Percentiles rank a stretch among this genome's conserved stretches.
These are phyloP conservation scores for Neurospora africana DNA, from an alignment of 495 filamentous ascomycete species.

Conservation along the genomic window DNA sequence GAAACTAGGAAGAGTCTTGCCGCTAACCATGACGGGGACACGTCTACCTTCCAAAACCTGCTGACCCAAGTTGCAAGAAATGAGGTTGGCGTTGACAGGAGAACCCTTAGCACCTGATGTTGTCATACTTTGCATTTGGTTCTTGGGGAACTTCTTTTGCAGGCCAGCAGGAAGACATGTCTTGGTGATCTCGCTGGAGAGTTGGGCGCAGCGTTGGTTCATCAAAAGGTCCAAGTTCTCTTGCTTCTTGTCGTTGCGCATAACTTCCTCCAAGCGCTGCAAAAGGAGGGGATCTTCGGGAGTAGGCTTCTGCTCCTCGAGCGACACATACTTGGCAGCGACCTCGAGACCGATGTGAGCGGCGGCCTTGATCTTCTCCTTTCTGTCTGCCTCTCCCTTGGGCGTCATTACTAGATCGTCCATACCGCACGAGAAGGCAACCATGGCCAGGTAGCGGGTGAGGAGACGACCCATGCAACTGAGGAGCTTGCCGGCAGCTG, in stretches of 20 bases:
- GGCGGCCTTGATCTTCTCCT: slow-evolving; percentile 57
- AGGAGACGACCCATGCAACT: slow-evolving; percentile 82
- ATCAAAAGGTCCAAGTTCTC: slow-evolving; percentile 75
- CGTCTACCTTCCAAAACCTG: slow-evolving; percentile 91
- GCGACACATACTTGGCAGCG: slow-evolving; percentile 83
- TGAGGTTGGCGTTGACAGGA: slow-evolving; percentile 88
- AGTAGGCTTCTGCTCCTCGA: slow-evolving; percentile 49
- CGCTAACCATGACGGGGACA: slow-evolving; percentile 95
- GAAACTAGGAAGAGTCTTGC: slow-evolving; percentile 93
- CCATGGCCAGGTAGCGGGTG: slow-evolving; percentile 83
- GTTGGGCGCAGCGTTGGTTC: slow-evolving; percentile 54
- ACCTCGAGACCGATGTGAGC: slow-evolving; percentile 69
- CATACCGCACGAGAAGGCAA: slow-evolving; percentile 93
- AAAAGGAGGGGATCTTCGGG: slow-evolving; percentile 59
- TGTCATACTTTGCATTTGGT: slow-evolving; percentile 99
- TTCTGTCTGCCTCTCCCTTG: slow-evolving; percentile 63
- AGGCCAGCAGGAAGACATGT: slow-evolving; percentile 73
- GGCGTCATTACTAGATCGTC: slow-evolving; percentile 85
- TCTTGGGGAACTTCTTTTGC: slow-evolving; percentile 85
- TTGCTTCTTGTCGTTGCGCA: slow-evolving; percentile 85
- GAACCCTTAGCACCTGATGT: slow-evolving; percentile 91
- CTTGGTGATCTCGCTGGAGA: slow-evolving; percentile 71
- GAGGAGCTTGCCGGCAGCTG: slow-evolving; percentile 70
- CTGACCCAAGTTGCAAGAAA: slow-evolving; percentile 95
- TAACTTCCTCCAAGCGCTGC: slow-evolving; percentile 73